Conservation (phyloP, 768 basidiomycete species). For the Lentinula guzmanii region DNA sequence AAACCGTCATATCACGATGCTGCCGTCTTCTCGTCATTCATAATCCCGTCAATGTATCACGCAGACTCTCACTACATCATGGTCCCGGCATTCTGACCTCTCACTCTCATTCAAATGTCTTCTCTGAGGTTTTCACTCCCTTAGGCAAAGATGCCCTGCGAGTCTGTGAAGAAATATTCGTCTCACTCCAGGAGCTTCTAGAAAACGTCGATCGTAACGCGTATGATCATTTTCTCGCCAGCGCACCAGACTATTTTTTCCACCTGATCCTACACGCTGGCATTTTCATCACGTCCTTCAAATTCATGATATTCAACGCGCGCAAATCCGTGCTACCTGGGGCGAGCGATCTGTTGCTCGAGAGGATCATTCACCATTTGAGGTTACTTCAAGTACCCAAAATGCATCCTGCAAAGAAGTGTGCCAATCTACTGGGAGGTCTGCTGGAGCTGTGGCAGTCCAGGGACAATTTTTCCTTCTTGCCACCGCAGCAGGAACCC, state of each 20-base stretch:
- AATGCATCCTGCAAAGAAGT: not conserved
- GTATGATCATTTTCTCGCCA: not conserved
- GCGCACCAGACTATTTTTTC: not conserved
- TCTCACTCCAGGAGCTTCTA: not conserved
- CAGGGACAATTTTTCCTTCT: not conserved
- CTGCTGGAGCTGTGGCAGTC: not conserved
- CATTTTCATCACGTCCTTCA: not conserved
- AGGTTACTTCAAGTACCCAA: not conserved
- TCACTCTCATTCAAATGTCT: not conserved
- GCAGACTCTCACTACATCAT: not conserved
- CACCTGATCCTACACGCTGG: not conserved
- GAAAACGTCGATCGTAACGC: not conserved
- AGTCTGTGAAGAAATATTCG: not conserved
- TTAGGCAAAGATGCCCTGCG: not conserved
- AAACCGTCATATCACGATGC: not conserved
- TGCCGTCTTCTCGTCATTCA: not conserved
- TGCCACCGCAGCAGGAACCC: not conserved
- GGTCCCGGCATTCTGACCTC: not conserved
- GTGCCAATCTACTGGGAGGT: not conserved
- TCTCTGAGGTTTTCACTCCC: not conserved
- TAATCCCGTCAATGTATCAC: not conserved
- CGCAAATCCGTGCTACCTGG: not conserved
- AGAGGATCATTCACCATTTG: not conserved
- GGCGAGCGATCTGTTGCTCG: not conserved
- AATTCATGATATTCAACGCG: not conserved